phyloP scores from a whole-genome alignment of 2,329 filamentous ascomycete genomes.

The Alternaria ventricosa region DNA sequence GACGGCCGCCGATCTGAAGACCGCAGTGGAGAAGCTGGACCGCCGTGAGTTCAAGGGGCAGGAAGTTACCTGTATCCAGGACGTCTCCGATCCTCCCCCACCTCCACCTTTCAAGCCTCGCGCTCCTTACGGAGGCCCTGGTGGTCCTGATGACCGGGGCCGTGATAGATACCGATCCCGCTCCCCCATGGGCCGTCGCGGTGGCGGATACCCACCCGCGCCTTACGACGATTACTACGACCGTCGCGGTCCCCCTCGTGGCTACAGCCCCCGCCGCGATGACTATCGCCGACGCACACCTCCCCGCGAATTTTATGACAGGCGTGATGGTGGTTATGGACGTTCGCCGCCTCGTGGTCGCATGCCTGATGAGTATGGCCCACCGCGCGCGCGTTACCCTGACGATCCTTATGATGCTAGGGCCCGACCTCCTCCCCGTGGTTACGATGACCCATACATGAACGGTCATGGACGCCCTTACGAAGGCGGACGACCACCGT shows the following conservation, averaged over 20 bases:
- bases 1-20: slow-evolving; percentile 85
- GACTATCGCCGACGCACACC: slow-evolving; percentile 86
- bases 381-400: slow-evolving; percentile 68
- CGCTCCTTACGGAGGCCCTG: slow-evolving; percentile 42
- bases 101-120: slow-evolving; percentile 46
- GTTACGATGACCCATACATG: slow-evolving; percentile 65
- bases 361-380: slow-evolving; percentile 75
- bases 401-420: slow-evolving; percentile 74
- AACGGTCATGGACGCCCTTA: slow-evolving; percentile 65
- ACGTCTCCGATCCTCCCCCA: slow-evolving; percentile 65
- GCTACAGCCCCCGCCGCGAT: slow-evolving; percentile 83
- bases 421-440: slow-evolving; percentile 61
- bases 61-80: slow-evolving; percentile 82
- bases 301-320: slow-evolving; percentile 85
- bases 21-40: slow-evolving; percentile 94
- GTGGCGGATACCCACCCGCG: slow-evolving; percentile 61
- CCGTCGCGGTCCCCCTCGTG: slow-evolving; percentile 79
- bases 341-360: slow-evolving; percentile 72
- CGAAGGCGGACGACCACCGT: slow-evolving; percentile 55
- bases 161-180: slow-evolving; percentile 81
- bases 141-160: slow-evolving; percentile 67
- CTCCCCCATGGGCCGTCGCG: slow-evolving; percentile 69
- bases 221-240: slow-evolving; percentile 75
- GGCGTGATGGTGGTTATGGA: slow-evolving; percentile 65
- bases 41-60: slow-evolving; percentile 90